Evolutionary conservation across 1,139 yeast genomes (phyloP).

Genomic region (Fermentozyma sake): DNA sequence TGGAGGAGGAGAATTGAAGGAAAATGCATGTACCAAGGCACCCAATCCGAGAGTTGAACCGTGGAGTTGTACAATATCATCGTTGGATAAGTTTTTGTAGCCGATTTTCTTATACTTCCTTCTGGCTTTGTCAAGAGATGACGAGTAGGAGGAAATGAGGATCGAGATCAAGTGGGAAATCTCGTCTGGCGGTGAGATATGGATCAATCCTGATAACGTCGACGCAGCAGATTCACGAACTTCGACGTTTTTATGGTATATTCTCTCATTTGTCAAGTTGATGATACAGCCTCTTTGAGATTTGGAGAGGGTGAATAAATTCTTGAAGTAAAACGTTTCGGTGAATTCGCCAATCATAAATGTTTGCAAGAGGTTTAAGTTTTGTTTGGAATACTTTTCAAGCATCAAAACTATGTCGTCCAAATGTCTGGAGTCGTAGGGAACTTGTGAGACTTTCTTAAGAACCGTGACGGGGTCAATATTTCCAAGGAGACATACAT

Average conservation of each 20-base stretch:
- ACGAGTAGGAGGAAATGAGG: constrained; percentile 21
- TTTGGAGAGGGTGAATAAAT: constrained; percentile 52
- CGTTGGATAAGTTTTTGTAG: constrained; percentile 29
- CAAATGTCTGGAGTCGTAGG: constrained; percentile 43
- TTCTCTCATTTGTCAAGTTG: constrained; percentile 45
- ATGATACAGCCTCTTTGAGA: constrained; percentile 51
- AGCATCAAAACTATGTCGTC: constrained; percentile 48
- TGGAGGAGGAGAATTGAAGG: constrained; percentile 91
- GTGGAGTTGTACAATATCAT: constrained; percentile 55
- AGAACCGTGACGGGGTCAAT: constrained; percentile 54
- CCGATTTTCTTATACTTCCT: constrained; percentile 27
- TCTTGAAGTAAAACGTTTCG: constrained; percentile 72
- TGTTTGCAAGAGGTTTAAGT: constrained; percentile 62
- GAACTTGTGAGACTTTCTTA: constrained; percentile 55
- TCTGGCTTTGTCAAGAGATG: constrained; percentile 29
- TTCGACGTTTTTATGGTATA: constrained; percentile 66
- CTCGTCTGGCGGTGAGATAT: constrained; percentile 64
- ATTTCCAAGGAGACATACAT: constrained; percentile 73
- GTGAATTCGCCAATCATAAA: constrained; percentile 65
- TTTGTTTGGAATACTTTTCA: constrained; percentile 37
- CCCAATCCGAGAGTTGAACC: constrained; percentile 91
- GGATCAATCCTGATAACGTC: constrained; percentile 77
- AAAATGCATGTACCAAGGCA: constrained; percentile 83
- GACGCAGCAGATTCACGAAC: constrained; percentile 74
- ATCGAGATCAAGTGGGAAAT: constrained; percentile 30